These are phyloP conservation scores for Debaryomyces tyrocola DNA, from an alignment of 805 yeast genomes.

Conservation along the genomic window DNA sequence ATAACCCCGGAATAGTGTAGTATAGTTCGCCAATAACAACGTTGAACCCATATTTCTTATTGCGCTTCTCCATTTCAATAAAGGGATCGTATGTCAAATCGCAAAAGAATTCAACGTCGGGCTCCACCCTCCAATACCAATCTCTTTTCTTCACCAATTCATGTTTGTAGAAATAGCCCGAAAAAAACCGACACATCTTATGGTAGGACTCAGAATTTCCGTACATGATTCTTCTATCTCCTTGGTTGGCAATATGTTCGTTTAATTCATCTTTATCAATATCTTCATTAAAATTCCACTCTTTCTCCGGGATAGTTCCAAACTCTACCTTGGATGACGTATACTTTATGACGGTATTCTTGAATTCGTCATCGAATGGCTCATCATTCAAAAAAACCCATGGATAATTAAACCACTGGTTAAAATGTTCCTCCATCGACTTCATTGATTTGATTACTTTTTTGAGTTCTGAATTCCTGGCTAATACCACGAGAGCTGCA, in stretches of 20 bases:
- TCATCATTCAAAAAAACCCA: constrained; percentile 88
- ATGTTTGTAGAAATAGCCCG: constrained; percentile 81
- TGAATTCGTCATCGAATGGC: constrained; percentile 67
- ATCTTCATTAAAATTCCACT: constrained; percentile 65
- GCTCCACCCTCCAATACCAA: constrained; percentile 98
- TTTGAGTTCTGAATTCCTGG: constrained; percentile 74
- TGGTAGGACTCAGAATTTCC: constrained; percentile 84
- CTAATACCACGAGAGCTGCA: constrained; percentile 83
- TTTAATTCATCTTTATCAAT: constrained; percentile 44
- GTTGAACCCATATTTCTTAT: constrained; percentile 84
- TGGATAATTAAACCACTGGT: constrained; percentile 92
- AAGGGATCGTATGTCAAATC: constrained; percentile 93
- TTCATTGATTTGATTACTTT: constrained; percentile 75
- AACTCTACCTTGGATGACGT: constrained; percentile 69
- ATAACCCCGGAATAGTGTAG: constrained; percentile 80
- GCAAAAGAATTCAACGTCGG: constrained; percentile 86
- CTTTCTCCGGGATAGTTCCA: constrained; percentile 56
- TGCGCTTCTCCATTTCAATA: constrained; percentile 64
- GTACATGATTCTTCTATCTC: constrained; percentile 80
- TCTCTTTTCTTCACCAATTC: constrained; percentile 67
- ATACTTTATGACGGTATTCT: constrained; percentile 45
- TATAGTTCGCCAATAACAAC: constrained; percentile 74
- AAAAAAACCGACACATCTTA: constrained; percentile 92
- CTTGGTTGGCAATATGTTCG: constrained; percentile 69
- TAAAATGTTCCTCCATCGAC: constrained; percentile 82